Conservation (phyloP, 2,329 filamentous ascomycete genomes). For the Sporothrix sp. region DNA sequence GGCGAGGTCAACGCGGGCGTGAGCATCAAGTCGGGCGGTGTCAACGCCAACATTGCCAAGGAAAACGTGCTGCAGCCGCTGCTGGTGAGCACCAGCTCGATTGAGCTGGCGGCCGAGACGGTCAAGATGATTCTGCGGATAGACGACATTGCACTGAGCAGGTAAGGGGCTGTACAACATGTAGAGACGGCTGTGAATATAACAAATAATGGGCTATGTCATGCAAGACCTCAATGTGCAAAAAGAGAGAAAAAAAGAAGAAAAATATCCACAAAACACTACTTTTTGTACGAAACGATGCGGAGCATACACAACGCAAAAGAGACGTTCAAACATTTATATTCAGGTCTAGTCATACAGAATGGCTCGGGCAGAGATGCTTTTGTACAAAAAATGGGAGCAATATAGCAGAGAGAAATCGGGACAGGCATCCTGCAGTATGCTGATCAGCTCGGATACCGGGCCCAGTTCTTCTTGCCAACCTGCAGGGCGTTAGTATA, state of each 20-base stretch:
- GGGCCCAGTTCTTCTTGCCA: slow-evolving; percentile 47
- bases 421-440: neutral
- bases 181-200: slow-evolving; percentile 18
- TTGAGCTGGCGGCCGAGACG: slow-evolving; percentile 94
- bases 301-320: neutral
- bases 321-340: neutral
- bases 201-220: slow-evolving; percentile 1
- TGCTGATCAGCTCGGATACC: slow-evolving; percentile 44
- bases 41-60: slow-evolving; percentile 93
- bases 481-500: slow-evolving; percentile 32
- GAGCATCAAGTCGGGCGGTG: slow-evolving; percentile 94
- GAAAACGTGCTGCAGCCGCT: slow-evolving; percentile 95
- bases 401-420: neutral
- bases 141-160: slow-evolving; percentile 55
- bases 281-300: neutral
- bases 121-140: slow-evolving; percentile 84
- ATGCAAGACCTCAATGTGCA: slow-evolving; percentile 1
- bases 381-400: slow-evolving; percentile 4
- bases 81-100: slow-evolving; percentile 92
- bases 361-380: neutral
- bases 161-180: slow-evolving; percentile 30
- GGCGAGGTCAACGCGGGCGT: slow-evolving; percentile 95
- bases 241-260: too few species aligned
- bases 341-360: slow-evolving; percentile 7
- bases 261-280: slow-evolving; percentile 4